Evolutionary conservation across 139 green algal species (phyloP).

Genomic region (Asterochloris sp.): DNA sequence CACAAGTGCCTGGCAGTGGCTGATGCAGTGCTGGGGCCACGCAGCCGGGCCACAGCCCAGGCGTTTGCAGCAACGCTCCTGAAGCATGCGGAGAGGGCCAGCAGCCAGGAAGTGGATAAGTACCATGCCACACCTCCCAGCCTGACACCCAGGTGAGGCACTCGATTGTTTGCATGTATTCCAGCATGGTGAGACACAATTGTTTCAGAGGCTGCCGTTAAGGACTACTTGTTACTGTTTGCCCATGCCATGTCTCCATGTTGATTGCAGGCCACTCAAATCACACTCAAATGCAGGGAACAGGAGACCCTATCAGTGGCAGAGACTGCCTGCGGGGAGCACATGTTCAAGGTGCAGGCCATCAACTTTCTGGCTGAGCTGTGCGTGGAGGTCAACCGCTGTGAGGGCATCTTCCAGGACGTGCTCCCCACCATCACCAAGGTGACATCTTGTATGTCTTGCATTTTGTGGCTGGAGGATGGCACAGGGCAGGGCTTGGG

Average conservation of each 20-base stretch:
- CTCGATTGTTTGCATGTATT: neutral
- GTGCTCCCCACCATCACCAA: slow-evolving; percentile 12
- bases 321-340: neutral
- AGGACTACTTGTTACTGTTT: neutral
- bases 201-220: too few species aligned
- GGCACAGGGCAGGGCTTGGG: too few species aligned
- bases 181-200: too few species aligned
- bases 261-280: neutral
- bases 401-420: slow-evolving; percentile 4
- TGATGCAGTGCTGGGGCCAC: slow-evolving; percentile 5
- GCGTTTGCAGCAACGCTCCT: slow-evolving; percentile 4
- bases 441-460: neutral
- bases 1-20: slow-evolving; percentile 16
- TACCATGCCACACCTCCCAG: slow-evolving; percentile 5
- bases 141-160: neutral
- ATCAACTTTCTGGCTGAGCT: slow-evolving; percentile 8
- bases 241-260: neutral
- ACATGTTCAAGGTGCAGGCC: slow-evolving; percentile 7
- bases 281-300: neutral
- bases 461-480: too few species aligned
- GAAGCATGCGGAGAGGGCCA: neutral
- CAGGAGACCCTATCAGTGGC: neutral
- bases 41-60: neutral
- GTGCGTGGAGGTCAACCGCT: slow-evolving; percentile 12
- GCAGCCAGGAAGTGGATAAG: slow-evolving; percentile 12